Evolutionary conservation across 192 early-diverging fungal species (phyloP).

Genomic region (Gorgonomyces haynaldii): DNA sequence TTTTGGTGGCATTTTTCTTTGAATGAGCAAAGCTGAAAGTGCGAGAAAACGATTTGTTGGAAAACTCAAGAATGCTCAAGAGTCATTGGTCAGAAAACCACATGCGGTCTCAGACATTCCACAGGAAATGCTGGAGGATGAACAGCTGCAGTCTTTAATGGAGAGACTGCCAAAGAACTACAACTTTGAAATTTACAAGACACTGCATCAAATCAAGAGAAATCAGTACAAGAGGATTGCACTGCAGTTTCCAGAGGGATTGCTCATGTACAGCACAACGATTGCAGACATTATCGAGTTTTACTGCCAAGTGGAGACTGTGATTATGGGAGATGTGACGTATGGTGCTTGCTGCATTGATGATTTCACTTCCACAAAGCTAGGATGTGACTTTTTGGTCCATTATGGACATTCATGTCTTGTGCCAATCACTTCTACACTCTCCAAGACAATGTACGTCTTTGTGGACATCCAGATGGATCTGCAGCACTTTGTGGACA

Average conservation of each 20-base stretch:
- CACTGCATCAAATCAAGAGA: constrained; percentile 75
- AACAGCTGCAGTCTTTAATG: constrained; percentile 72
- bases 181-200: constrained; percentile 99
- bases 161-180: constrained; percentile 81
- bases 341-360: constrained; percentile 99
- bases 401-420: constrained; percentile 98
- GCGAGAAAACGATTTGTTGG: constrained; percentile 36
- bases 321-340: constrained; percentile 83
- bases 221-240: constrained; percentile 73
- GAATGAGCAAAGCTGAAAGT: constrained; percentile 10
- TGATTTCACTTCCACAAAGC: constrained; percentile 82
- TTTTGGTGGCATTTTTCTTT: no score
- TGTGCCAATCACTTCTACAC: constrained; percentile 88
- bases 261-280: constrained; percentile 84
- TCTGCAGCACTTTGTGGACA: constrained; percentile 80
- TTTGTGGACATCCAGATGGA: constrained; percentile 99
- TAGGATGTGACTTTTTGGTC: constrained; percentile 94
- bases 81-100: background rate
- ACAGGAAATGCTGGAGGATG: constrained; percentile 69
- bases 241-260: constrained; percentile 93
- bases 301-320: constrained; percentile 75
- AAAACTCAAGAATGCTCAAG: background rate
- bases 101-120: constrained; percentile 63
- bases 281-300: constrained; percentile 86
- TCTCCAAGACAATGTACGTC: constrained; percentile 91